phyloP scores from a whole-genome alignment of 164 flowering plant species.

The Protea cynaroides region DNA sequence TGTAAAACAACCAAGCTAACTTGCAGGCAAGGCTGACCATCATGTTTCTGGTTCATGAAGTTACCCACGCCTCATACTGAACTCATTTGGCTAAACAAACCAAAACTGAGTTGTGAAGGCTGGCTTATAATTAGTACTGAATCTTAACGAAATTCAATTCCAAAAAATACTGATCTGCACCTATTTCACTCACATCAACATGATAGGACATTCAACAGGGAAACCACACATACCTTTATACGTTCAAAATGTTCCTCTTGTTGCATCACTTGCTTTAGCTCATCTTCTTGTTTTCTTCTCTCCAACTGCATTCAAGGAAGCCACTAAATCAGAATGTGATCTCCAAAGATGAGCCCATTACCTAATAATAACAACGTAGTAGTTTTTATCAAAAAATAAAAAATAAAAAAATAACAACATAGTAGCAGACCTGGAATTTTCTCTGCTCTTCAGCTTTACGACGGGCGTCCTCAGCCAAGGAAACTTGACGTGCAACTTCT shows the following conservation, averaged over 20 bases:
- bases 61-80: no score
- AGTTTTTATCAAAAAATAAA: background rate
- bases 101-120: no score
- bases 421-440: slow-evolving; percentile 60
- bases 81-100: no score
- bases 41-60: no score
- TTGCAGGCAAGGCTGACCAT: no score
- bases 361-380: background rate
- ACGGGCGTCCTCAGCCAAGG: slow-evolving; percentile 87
- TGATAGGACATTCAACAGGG: background rate
- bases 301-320: slow-evolving; percentile 51
- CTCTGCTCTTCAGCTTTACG: slow-evolving; percentile 91
- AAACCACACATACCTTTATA: slow-evolving; percentile 48
- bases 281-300: slow-evolving; percentile 90
- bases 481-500: slow-evolving; percentile 81
- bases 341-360: background rate
- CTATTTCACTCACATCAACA: background rate
- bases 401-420: background rate
- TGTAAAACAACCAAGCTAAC: no score
- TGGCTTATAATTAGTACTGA: no score
- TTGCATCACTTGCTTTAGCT: slow-evolving; percentile 69
- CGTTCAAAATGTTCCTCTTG: slow-evolving; percentile 80
- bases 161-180: background rate
- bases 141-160: no score
- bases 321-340: slow-evolving; percentile 4